Conservation (phyloP, 1,284 basidiomycete genomes). For the Ceratobasidium sp. region DNA sequence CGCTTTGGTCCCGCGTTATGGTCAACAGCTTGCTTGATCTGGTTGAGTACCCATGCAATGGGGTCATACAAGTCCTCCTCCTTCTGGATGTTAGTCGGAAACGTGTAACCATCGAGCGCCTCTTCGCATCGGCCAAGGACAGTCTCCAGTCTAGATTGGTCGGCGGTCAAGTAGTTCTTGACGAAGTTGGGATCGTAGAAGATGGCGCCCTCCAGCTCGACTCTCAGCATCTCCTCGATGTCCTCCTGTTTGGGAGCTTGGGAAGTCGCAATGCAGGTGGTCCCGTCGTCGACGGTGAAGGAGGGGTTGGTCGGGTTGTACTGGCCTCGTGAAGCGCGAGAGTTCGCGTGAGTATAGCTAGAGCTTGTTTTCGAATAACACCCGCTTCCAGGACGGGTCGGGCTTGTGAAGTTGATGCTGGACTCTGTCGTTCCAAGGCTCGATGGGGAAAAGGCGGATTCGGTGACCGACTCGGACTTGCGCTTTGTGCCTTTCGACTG, state of each 20-base stretch:
- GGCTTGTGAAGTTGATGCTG: too few species aligned
- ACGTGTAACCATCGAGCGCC: background rate
- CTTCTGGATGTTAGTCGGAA: background rate
- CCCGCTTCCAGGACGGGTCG: too few species aligned
- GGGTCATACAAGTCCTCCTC: slow-evolving; percentile 1
- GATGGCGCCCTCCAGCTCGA: slow-evolving; percentile 13
- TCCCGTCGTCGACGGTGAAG: too few species aligned
- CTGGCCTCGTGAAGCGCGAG: too few species aligned
- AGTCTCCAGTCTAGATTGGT: background rate
- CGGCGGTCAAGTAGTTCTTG: slow-evolving; percentile 18
- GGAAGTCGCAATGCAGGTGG: background rate
- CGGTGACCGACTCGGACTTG: too few species aligned
- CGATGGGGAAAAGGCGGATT: too few species aligned
- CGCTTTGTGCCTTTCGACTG: too few species aligned
- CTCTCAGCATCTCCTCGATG: background rate
- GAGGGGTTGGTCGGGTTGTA: too few species aligned
- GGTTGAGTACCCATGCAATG: slow-evolving; percentile 6
- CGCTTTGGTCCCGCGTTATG: background rate
- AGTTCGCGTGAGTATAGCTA: too few species aligned
- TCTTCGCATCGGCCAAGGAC: background rate
- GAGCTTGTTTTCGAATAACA: too few species aligned
- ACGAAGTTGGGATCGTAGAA: slow-evolving; percentile 22
- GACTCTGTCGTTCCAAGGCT: too few species aligned
- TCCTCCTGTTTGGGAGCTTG: background rate
- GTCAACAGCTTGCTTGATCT: slow-evolving; percentile 14